A percentile compares a stretch with the other conserved stretches of the same genome.
Evolutionary conservation across 2,329 filamentous ascomycete genomes (phyloP).

Genomic region (Fusarium palustre): DNA sequence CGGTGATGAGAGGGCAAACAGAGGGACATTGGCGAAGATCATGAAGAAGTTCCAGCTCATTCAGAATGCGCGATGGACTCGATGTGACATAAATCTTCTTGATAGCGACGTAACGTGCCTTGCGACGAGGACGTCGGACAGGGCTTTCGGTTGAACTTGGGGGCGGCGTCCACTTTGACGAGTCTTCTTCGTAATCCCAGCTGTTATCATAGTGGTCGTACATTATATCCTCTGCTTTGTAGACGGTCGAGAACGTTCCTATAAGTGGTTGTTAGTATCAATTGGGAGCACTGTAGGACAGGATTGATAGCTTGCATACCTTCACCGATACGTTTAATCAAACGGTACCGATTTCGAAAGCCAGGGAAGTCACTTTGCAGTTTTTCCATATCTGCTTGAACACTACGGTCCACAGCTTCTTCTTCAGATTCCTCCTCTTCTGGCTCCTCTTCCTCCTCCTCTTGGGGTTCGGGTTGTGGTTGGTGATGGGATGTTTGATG

Average conservation of each 20-base stretch:
- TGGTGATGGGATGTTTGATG: constrained; percentile 27
- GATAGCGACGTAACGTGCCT: constrained; percentile 86
- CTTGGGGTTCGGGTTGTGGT: constrained; percentile 41
- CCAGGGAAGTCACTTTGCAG: constrained; percentile 85
- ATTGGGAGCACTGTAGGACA: not conserved
- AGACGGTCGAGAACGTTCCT: constrained; percentile 99
- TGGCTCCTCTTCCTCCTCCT: constrained; percentile 56
- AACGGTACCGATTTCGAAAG: constrained; percentile 83
- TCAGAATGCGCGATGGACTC: constrained; percentile 91
- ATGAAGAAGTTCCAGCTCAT: constrained; percentile 93
- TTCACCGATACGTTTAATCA: constrained; percentile 98
- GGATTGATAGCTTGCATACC: constrained; percentile 62
- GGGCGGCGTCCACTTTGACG: constrained; percentile 76
- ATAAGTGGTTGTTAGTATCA: constrained; percentile 20
- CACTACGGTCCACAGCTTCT: constrained; percentile 73
- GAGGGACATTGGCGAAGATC: constrained; percentile 85
- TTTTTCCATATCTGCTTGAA: constrained; percentile 87
- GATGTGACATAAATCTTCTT: constrained; percentile 99
- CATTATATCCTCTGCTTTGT: constrained; percentile 94
- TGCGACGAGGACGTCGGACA: constrained; percentile 49
- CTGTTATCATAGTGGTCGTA: constrained; percentile 87
- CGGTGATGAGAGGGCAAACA: constrained; percentile 95
- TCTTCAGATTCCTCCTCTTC: constrained; percentile 65
- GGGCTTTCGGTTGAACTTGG: constrained; percentile 64
- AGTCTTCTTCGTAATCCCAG: constrained; percentile 82